phyloP scores from a whole-genome alignment of 345 rosid genomes.

The Gossypium mustelinum region DNA sequence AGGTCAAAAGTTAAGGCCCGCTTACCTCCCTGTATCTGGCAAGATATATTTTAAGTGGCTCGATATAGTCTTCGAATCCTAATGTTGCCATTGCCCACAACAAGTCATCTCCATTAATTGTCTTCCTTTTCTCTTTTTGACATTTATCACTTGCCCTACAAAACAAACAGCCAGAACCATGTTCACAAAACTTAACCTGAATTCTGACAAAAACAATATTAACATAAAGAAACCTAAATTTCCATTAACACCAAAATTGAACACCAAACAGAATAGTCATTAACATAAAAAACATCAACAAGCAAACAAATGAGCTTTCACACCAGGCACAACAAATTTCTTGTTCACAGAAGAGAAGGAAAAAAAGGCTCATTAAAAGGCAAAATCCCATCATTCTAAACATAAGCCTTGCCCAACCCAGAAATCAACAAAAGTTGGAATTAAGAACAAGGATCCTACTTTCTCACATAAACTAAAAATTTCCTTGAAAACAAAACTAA shows the following conservation, averaged over 20 bases:
- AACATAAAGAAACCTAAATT: background rate
- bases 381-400: too few relatives aligned
- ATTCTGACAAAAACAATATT: background rate
- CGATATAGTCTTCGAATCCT: constrained; percentile 70
- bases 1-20: background rate
- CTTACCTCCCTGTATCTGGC: constrained; percentile 58
- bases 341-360: too few relatives aligned
- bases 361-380: too few relatives aligned
- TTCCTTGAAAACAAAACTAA: background rate
- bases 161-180: constrained; percentile 12
- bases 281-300: too few relatives aligned
- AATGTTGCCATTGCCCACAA: constrained; percentile 77
- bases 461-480: background rate
- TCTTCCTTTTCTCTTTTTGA: constrained; percentile 69
- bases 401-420: too few relatives aligned
- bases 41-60: constrained; percentile 56
- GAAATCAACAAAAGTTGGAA: background rate
- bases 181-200: background rate
- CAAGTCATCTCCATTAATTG: constrained; percentile 72
- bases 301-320: background rate
- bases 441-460: background rate
- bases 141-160: constrained; percentile 68
- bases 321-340: background rate
- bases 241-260: background rate
- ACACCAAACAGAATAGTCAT: too few relatives aligned